phyloP scores from a whole-genome alignment of 192 early-diverging fungal species.

The Coemansia sp. region DNA sequence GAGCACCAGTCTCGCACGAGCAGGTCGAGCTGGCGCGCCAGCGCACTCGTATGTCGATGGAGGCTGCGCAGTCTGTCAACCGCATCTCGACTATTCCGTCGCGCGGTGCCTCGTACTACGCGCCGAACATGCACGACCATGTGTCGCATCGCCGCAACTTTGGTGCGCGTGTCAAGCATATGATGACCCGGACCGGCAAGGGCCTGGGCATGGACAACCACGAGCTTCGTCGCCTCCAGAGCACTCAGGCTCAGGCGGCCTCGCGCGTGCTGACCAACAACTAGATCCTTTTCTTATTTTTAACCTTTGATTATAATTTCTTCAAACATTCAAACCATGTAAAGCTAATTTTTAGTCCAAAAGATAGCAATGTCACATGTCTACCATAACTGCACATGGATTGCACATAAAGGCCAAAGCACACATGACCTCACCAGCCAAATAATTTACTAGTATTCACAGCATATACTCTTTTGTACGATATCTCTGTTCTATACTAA shows the following conservation, averaged over 20 bases:
- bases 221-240: conserved; percentile 73
- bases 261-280: conserved; percentile 49
- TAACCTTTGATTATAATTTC: not conserved
- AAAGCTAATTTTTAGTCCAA: not conserved
- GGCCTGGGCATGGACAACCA: conserved; percentile 60
- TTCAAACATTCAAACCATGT: not conserved
- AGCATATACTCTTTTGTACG: not conserved
- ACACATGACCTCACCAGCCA: not conserved
- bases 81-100: conserved; percentile 64
- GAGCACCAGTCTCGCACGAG: conserved; percentile 28
- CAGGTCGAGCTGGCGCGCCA: conserved; percentile 56
- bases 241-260: conserved; percentile 66
- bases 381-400: not conserved
- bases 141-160: conserved; percentile 58
- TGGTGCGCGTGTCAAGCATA: conserved; percentile 50
- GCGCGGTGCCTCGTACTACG: conserved; percentile 61
- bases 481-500: not conserved
- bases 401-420: not conserved
- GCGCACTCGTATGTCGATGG: conserved; percentile 57
- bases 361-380: not conserved
- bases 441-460: not conserved
- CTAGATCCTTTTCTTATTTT: conserved; percentile 6
- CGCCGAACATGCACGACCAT: conserved; percentile 57
- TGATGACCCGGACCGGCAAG: conserved; percentile 58
- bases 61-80: conserved; percentile 56